These are phyloP conservation scores for Saturnispora bothae DNA, from an alignment of 805 yeast species.

Conservation along the genomic window DNA sequence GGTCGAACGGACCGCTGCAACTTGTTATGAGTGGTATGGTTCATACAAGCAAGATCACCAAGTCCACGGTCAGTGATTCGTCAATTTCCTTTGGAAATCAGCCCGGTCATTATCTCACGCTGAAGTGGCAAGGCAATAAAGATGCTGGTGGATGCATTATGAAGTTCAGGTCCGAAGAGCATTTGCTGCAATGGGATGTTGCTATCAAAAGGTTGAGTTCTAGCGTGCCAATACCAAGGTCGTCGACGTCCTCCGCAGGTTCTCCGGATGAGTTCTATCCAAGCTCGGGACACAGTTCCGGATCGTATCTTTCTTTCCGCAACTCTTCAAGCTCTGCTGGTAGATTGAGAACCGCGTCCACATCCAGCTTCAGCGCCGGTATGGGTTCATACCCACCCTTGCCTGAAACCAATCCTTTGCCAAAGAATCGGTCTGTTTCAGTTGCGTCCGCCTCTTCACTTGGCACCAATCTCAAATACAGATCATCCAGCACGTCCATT, in stretches of 20 bases:
- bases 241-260: background rate
- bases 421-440: conserved; percentile 26
- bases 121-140: conserved; percentile 76
- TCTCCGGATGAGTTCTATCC: conserved; percentile 7
- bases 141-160: conserved; percentile 82
- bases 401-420: conserved; percentile 8
- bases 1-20: conserved; percentile 10
- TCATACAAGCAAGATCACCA: conserved; percentile 21
- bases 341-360: conserved; percentile 21
- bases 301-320: conserved; percentile 7
- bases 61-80: conserved; percentile 22
- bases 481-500: conserved; percentile 9
- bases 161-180: conserved; percentile 75
- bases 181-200: conserved; percentile 69
- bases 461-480: conserved; percentile 1
- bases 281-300: conserved; percentile 12
- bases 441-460: conserved; percentile 9
- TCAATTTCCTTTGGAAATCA: conserved; percentile 19
- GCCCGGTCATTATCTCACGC: conserved; percentile 48
- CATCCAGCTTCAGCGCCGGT: conserved; percentile 15
- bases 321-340: conserved; percentile 20
- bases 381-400: conserved; percentile 18
- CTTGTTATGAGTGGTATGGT: conserved; percentile 24
- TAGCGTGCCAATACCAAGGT: background rate
- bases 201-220: conserved; percentile 42